Conservation (phyloP, 768 basidiomycete species). For the Tylopilus balloui region DNA sequence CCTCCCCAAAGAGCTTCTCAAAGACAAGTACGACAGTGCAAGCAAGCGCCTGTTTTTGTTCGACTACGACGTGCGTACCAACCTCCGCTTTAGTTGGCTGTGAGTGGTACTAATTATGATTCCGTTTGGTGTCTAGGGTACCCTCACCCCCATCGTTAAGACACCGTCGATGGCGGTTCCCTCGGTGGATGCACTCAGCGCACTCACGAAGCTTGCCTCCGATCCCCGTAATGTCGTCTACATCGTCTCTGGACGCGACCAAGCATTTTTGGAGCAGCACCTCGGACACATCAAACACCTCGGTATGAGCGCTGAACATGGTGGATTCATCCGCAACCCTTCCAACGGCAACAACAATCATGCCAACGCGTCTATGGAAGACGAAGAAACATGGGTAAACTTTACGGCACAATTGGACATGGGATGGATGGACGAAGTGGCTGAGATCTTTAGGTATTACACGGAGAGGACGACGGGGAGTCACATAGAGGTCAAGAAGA, state of each 20-base stretch:
- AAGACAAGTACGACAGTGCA: conserved; percentile 58
- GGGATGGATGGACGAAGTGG: conserved; percentile 95
- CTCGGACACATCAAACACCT: conserved; percentile 78
- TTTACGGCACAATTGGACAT: conserved; percentile 93
- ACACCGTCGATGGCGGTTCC: conserved; percentile 85
- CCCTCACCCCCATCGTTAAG: conserved; percentile 95
- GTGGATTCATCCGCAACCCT: conserved; percentile 81
- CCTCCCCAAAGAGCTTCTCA: conserved; percentile 59
- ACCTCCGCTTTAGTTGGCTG: not conserved
- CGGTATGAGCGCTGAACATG: conserved; percentile 95
- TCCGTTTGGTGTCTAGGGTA: conserved; percentile 53
- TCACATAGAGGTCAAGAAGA: conserved; percentile 95
- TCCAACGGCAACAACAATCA: conserved; percentile 37
- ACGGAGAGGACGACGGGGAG: conserved; percentile 97
- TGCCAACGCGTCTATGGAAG: not conserved
- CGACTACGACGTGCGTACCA: conserved; percentile 81
- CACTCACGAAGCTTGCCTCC: conserved; percentile 62
- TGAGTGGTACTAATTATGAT: not conserved
- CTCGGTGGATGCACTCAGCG: conserved; percentile 64
- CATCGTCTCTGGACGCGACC: conserved; percentile 96
- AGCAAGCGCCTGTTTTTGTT: conserved; percentile 88
- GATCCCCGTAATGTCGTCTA: conserved; percentile 92
- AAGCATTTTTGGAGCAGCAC: conserved; percentile 86
- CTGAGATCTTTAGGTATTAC: conserved; percentile 94
- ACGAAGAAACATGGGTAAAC: conserved; percentile 61